Evolutionary conservation across 139 green algal species (phyloP), one percentile per base, ranked within the genome.

Genomic region (Diplosphaera chodatii): DNA sequence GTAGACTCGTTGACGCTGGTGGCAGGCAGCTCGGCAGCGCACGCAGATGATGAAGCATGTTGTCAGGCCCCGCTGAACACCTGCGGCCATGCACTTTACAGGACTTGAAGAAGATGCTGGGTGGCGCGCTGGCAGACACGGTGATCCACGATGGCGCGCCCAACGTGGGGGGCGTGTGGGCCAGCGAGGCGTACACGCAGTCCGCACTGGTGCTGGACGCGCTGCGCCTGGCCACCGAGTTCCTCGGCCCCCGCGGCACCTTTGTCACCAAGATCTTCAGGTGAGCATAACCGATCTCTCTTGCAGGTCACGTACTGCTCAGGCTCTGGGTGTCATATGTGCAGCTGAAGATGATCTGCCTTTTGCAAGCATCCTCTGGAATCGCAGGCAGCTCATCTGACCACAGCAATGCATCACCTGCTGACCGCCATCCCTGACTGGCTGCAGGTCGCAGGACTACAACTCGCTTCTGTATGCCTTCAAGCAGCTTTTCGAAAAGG

Each of bases 251-350:
- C 22, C 81, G 84, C 8, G 96, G 95, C 37, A 92, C 77, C 15
- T 99, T 99, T 77, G 86, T 99, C 32, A 98, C 94, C 73, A 99
- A 99, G 83, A 88, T 98, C 15, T 96, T 96, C 84, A 74, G 88
- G 77, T 87, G 48, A n/a, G n/a, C n/a, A n/a, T n/a, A n/a, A n/a
- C n/a, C n/a, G n/a, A n/a, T n/a, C n/a, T n/a, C n/a, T n/a, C n/a
- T n/a, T n/a, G n/a, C n/a, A n/a, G n/a, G n/a, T n/a, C n/a, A n/a
- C n/a, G n/a, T n/a, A n/a, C n/a, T n/a, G n/a, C n/a, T n/a, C n/a
- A n/a, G n/a, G n/a, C n/a, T n/a, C n/a, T n/a, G n/a, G n/a, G n/a
- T n/a, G n/a, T n/a, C n/a, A n/a, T n/a, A n/a, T n/a, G n/a, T n/a
- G n/a, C n/a, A n/a, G n/a, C n/a, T n/a, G n/a, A n/a, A n/a, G n/a